phyloP scores from a whole-genome alignment of 202 grass and related monocot species.

The Zoysia matrella region DNA sequence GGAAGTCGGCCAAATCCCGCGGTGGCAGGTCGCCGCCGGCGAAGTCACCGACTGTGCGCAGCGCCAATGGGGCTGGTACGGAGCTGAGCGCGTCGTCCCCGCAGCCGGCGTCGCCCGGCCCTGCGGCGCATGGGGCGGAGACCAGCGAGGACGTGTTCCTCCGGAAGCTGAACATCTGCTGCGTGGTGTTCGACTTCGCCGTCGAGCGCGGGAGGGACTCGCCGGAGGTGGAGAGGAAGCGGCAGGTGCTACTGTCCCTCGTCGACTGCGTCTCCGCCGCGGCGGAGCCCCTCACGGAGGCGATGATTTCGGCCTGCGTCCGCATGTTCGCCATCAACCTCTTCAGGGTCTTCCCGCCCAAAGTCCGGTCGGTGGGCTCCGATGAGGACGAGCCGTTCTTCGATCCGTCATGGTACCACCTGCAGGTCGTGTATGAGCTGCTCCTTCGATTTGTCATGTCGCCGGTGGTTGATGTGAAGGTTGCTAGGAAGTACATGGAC shows the following conservation, averaged over 20 bases:
- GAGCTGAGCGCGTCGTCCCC: conserved; percentile 32
- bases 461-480: conserved; percentile 64
- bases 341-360: conserved; percentile 67
- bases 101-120: background rate
- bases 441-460: conserved; percentile 73
- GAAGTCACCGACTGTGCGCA: conserved; percentile 33
- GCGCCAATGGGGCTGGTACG: conserved; percentile 23
- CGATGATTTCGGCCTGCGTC: conserved; percentile 71
- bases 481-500: conserved; percentile 76
- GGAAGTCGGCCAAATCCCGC: conserved; percentile 68
- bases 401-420: conserved; percentile 85
- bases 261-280: conserved; percentile 61
- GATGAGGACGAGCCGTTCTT: conserved; percentile 85
- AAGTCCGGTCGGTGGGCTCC: conserved; percentile 42
- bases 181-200: conserved; percentile 81
- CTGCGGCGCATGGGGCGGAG: conserved; percentile 33
- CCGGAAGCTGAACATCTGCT: conserved; percentile 79
- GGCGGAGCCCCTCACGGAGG: conserved; percentile 71
- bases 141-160: conserved; percentile 74
- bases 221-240: conserved; percentile 71
- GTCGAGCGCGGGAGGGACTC: conserved; percentile 70
- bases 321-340: conserved; percentile 56
- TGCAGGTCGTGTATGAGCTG: conserved; percentile 82
- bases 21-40: conserved; percentile 28
- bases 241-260: conserved; percentile 69